Evolutionary conservation across 2,329 filamentous ascomycete genomes (phyloP).

Genomic region (Fusarium sp.): DNA sequence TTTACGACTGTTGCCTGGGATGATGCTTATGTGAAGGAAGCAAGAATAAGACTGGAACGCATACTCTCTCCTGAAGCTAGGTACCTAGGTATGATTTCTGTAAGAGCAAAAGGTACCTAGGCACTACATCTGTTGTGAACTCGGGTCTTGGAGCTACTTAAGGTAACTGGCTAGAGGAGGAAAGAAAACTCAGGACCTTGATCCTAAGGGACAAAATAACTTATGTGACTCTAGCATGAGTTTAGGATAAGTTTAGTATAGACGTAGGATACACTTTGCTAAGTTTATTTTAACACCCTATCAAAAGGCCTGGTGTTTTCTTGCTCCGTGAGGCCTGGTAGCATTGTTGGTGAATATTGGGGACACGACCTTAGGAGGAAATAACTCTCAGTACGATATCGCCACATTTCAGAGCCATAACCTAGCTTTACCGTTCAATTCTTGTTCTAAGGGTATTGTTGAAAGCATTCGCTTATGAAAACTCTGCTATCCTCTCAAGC

Average conservation of each 20-base stretch:
- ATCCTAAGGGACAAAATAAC: too few species aligned
- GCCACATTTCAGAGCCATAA: not conserved
- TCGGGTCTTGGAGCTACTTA: not conserved
- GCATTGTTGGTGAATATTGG: not conserved
- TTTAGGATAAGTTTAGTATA: too few species aligned
- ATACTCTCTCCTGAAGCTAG: not conserved
- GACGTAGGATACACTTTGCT: too few species aligned
- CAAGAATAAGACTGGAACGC: not conserved
- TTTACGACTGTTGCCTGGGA: conserved; percentile 1
- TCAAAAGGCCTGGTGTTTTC: too few species aligned
- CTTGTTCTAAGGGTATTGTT: not conserved
- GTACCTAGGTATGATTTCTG: not conserved
- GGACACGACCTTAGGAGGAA: not conserved
- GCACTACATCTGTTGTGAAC: not conserved
- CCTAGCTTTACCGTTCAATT: not conserved
- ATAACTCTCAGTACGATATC: too few species aligned
- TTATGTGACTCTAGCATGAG: too few species aligned
- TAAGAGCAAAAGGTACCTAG: not conserved
- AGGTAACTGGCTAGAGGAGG: not conserved
- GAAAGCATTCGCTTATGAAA: not conserved
- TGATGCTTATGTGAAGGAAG: not conserved
- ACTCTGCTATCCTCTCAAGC: conserved; percentile 46
- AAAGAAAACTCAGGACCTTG: too few species aligned
- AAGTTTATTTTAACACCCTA: too few species aligned
- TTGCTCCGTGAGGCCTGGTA: not conserved